phyloP scores from a whole-genome alignment of 129 eudicot genomes.

The Pseudognaphalium luteoalbum region DNA sequence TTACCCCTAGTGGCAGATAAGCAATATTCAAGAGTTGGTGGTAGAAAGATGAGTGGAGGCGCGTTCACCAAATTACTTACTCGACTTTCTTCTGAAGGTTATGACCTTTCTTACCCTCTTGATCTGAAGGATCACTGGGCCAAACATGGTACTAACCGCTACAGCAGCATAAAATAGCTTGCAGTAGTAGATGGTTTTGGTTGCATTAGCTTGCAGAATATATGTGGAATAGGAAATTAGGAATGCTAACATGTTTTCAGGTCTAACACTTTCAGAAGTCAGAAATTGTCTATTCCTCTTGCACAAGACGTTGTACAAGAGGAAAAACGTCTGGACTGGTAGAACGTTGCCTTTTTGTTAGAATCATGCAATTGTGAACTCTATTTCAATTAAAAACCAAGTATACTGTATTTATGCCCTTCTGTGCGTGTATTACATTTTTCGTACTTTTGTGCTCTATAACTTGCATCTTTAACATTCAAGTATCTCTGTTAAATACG shows the following conservation, averaged over 20 bases:
- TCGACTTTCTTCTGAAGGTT: slow-evolving; percentile 64
- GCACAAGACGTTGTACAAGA: not conserved
- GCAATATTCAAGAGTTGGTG: slow-evolving; percentile 60
- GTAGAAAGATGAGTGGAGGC: slow-evolving; percentile 74
- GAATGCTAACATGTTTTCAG: not conserved
- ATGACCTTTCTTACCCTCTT: slow-evolving; percentile 58
- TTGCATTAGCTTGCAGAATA: slow-evolving; percentile 28
- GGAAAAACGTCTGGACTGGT: not conserved
- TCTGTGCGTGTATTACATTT: not conserved
- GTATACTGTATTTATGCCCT: not conserved
- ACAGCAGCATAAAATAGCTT: slow-evolving; percentile 55
- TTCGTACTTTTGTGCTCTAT: not conserved
- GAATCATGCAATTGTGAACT: slow-evolving; percentile 28
- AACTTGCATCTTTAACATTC: not conserved
- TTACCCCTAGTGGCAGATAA: slow-evolving; percentile 56
- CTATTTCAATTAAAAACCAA: not conserved
- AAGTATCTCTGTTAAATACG: not conserved
- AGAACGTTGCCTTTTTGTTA: slow-evolving; percentile 9
- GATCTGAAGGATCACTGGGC: slow-evolving; percentile 83
- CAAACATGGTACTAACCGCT: slow-evolving; percentile 69
- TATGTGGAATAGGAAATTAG: slow-evolving; percentile 15
- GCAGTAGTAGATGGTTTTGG: not conserved
- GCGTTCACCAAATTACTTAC: slow-evolving; percentile 60
- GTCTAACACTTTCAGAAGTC: not conserved
- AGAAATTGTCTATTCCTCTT: not conserved